These are phyloP conservation scores for Tieghemiomyces parasiticus DNA, from an alignment of 192 early-diverging fungal genomes.

Conservation along the genomic window DNA sequence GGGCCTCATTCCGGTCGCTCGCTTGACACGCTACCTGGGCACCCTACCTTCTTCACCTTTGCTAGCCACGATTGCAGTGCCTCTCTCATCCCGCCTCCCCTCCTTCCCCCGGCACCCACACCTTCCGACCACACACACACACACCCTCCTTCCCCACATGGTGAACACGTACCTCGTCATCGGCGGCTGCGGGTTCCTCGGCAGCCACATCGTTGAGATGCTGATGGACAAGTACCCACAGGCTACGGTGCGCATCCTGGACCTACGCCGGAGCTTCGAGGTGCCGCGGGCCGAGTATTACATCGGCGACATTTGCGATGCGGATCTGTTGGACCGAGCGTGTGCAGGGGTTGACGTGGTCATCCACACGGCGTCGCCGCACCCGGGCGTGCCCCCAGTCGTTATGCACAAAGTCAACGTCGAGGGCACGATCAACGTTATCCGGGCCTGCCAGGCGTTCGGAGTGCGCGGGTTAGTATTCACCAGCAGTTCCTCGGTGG, in stretches of 20 bases:
- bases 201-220: constrained; percentile 54
- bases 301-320: constrained; percentile 43
- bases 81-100: too few species aligned
- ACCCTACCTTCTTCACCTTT: too few species aligned
- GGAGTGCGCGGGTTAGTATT: constrained; percentile 62
- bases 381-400: constrained; percentile 48
- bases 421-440: constrained; percentile 75
- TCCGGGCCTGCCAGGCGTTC: constrained; percentile 46
- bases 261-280: constrained; percentile 39
- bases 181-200: constrained; percentile 83
- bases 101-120: too few species aligned
- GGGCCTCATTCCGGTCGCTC: too few species aligned
- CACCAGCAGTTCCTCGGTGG: constrained; percentile 82
- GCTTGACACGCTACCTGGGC: too few species aligned
- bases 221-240: constrained; percentile 44
- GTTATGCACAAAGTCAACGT: constrained; percentile 73
- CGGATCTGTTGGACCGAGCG: constrained; percentile 35
- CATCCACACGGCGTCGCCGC: constrained; percentile 85
- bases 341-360: constrained; percentile 48
- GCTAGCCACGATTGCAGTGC: too few species aligned
- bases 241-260: constrained; percentile 61
- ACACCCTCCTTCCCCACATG: too few species aligned
- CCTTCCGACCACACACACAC: too few species aligned
- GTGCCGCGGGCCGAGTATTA: constrained; percentile 21
- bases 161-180: constrained; percentile 43